A percentile compares a stretch with the other conserved stretches of the same genome.
Conservation (phyloP, 73 alveolate species). For the Paramecium octaurelia region DNA sequence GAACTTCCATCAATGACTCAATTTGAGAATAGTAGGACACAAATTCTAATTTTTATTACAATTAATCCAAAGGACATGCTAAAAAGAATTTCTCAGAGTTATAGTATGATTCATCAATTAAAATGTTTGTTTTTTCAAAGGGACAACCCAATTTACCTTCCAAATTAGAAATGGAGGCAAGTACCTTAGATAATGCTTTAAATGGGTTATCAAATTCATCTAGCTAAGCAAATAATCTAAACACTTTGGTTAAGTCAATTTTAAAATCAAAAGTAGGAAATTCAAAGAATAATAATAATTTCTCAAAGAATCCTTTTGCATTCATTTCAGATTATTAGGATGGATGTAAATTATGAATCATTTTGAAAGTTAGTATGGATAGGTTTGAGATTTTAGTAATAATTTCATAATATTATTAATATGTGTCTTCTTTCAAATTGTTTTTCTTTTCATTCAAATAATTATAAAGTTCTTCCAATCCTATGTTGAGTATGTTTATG, state of each 20-base stretch:
- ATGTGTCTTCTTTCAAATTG: not conserved
- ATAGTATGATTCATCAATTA: not conserved
- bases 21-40: not conserved
- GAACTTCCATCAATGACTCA: not conserved
- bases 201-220: not conserved
- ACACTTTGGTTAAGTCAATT: not conserved
- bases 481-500: not conserved
- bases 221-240: not conserved
- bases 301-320: not conserved
- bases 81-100: not conserved
- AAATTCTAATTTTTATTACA: not conserved
- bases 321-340: not conserved
- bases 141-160: not conserved
- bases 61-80: not conserved
- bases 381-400: not conserved
- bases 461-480: not conserved
- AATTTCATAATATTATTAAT: not conserved
- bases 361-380: not conserved
- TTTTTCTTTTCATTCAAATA: not conserved
- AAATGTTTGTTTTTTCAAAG: not conserved
- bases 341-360: not conserved
- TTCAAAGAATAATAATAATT: not conserved
- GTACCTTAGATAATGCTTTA: not conserved
- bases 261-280: constrained; percentile 18
- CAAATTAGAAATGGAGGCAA: not conserved